A percentile compares a stretch with the other conserved stretches of the same genome.
Evolutionary conservation across 2,329 filamentous ascomycete genomes (phyloP).

Genomic region (Pyricularia pennisetigena): DNA sequence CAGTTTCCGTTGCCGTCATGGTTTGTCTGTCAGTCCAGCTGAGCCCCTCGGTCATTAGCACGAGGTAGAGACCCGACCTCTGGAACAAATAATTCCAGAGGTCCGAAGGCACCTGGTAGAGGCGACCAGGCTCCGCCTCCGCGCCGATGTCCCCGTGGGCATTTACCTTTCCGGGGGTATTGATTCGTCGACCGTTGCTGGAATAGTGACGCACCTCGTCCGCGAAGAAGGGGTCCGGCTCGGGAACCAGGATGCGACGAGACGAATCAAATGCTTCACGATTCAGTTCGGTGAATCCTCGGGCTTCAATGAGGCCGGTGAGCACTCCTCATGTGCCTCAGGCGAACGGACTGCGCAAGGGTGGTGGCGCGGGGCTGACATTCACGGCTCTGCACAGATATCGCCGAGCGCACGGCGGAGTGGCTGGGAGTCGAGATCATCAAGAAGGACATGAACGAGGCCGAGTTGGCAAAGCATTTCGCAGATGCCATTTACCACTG

Average conservation of each 20-base stretch:
- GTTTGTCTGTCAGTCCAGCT: no score
- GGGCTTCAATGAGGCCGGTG: conserved; percentile 38
- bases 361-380: background rate
- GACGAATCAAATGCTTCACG: conserved; percentile 30
- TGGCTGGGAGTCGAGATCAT: conserved; percentile 20
- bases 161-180: conserved; percentile 48
- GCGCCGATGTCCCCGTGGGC: conserved; percentile 47
- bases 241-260: conserved; percentile 27
- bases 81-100: conserved; percentile 38
- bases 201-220: conserved; percentile 43
- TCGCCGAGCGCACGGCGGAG: conserved; percentile 21
- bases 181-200: conserved; percentile 46
- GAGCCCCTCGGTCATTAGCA: conserved; percentile 1
- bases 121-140: conserved; percentile 39
- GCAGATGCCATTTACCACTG: conserved; percentile 19
- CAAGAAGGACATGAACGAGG: conserved; percentile 18
- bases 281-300: conserved; percentile 40
- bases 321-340: background rate
- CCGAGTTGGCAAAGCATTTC: conserved; percentile 18
- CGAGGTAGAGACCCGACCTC: conserved; percentile 28
- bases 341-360: background rate
- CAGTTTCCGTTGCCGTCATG: no score
- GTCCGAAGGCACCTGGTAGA: conserved; percentile 40
- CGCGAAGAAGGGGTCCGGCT: conserved; percentile 32
- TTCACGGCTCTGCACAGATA: conserved; percentile 9